phyloP scores from a whole-genome alignment of 495 filamentous ascomycete species.

The Aspergillus ellipticus region DNA sequence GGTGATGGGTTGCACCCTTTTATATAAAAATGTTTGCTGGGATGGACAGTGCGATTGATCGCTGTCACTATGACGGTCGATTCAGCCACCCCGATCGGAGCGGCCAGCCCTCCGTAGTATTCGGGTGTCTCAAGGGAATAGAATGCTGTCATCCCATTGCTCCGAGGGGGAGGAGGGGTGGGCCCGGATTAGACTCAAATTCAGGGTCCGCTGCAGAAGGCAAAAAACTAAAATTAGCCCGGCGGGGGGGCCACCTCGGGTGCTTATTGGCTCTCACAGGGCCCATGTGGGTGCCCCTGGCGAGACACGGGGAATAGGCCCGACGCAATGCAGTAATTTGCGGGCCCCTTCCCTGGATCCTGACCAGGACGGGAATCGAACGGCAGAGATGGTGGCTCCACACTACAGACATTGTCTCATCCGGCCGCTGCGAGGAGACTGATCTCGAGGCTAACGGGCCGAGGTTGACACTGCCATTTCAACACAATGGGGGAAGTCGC shows the following conservation, averaged over 20 bases:
- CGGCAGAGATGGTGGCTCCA: neutral
- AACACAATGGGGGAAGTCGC: too few relatives aligned
- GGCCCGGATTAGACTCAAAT: neutral
- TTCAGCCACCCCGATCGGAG: too few relatives aligned
- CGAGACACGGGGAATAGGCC: neutral
- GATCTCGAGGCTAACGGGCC: too few relatives aligned
- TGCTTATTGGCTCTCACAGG: neutral
- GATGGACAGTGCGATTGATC: neutral
- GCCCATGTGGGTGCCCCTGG: neutral
- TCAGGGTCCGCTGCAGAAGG: neutral
- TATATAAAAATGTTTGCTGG: neutral
- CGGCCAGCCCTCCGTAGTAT: too few relatives aligned
- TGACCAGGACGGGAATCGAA: neutral
- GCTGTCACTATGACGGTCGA: too few relatives aligned
- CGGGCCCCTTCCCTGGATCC: neutral
- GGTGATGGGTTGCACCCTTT: neutral
- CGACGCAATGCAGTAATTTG: neutral
- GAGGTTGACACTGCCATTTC: too few relatives aligned
- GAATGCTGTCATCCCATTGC: neutral
- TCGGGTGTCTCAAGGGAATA: too few relatives aligned
- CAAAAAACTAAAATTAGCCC: neutral
- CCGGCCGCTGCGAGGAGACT: neutral
- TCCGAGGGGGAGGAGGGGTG: neutral
- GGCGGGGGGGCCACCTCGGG: neutral
- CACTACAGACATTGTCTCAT: slow-evolving; percentile 12